Evolutionary conservation across 1,284 basidiomycete genomes (phyloP).

Genomic region (Rhodotorula sp.): DNA sequence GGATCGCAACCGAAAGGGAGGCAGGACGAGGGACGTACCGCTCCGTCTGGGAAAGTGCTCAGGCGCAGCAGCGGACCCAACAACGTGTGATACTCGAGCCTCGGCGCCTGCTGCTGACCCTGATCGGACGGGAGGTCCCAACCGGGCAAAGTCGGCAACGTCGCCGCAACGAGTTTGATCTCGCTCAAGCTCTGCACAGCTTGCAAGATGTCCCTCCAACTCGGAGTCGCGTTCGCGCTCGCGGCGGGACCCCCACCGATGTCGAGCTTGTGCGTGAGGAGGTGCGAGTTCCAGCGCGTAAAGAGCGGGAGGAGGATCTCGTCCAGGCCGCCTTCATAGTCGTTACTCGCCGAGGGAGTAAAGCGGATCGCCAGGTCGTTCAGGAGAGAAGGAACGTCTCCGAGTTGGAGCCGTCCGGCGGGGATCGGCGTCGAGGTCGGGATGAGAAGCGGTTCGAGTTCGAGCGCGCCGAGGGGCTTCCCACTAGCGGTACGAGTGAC

Average conservation of each 20-base stretch:
- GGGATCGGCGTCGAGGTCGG: constrained; percentile 59
- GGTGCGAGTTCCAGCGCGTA: constrained; percentile 44
- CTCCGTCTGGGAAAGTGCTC: constrained; percentile 80
- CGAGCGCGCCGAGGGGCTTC: constrained; percentile 70
- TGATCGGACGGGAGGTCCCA: constrained; percentile 50
- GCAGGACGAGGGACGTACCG: constrained; percentile 59
- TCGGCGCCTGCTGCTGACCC: constrained; percentile 49
- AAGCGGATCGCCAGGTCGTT: constrained; percentile 54
- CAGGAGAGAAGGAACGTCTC: constrained; percentile 54
- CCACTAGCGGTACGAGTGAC: background rate
- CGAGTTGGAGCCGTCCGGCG: constrained; percentile 43
- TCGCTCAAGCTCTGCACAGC: constrained; percentile 78
- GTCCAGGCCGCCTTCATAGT: constrained; percentile 50
- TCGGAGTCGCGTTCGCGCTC: constrained; percentile 11
- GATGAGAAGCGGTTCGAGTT: constrained; percentile 74
- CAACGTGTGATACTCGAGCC: constrained; percentile 61
- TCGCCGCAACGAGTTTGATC: constrained; percentile 74
- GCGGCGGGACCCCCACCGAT: constrained; percentile 28
- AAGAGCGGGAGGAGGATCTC: constrained; percentile 54
- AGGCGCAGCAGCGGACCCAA: constrained; percentile 79
- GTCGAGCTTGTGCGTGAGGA: constrained; percentile 38
- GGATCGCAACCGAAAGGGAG: background rate
- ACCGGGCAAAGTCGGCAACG: constrained; percentile 37
- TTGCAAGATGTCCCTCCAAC: constrained; percentile 80
- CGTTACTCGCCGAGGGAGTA: constrained; percentile 37